Evolutionary conservation across 1,284 basidiomycete species (phyloP), one percentile per base, ranked within the genome.

Genomic region (Irpex lacteus): DNA sequence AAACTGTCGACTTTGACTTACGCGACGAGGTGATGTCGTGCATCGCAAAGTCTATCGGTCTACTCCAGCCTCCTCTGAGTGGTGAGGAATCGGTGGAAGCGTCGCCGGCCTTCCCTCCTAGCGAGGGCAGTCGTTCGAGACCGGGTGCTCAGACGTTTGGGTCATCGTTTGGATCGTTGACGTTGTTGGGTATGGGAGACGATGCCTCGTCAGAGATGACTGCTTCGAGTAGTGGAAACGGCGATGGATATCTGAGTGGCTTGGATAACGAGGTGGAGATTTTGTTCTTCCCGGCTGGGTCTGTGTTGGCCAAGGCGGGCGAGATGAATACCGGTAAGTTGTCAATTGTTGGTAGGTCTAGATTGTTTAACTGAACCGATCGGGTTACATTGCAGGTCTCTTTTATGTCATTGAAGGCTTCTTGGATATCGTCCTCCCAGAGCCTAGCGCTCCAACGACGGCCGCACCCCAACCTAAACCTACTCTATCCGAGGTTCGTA

Each of bases 401-500:
- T 99, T 97, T 81, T 99, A 97, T 72, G 96, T 99, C 53, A 98
- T 99, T 58, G 98, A 99, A 69, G 97, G 97, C 0, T 96, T 98
- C 76, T 80, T 99, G 49, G 97, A 99, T 71, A 95, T 98, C 53
- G 80, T 93, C 37, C 80, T 97, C 53, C 93, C 94, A 1, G 80
- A 85, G 8, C 78, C 78, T 15, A 62, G 56, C 9, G 63, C 68
- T 3, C 54, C 70, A 5, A 67, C 66, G 62, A 70, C 52, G 11
- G 67, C 61, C 18, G 52, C 67, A 8, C 36, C 62, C 26, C 61
- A 61, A 47, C 59, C 38, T 19, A 66, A 50, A 58, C 68, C 59
- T 6, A 44, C 54, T 57, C 64, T 55, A 47, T 56, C 54, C 18
- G 13, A 19, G 9, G 36, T 56, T 36, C 34, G 13, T 36, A 56